Evolutionary conservation across 306 rosid species (phyloP).

Genomic region (Medicago arabica): DNA sequence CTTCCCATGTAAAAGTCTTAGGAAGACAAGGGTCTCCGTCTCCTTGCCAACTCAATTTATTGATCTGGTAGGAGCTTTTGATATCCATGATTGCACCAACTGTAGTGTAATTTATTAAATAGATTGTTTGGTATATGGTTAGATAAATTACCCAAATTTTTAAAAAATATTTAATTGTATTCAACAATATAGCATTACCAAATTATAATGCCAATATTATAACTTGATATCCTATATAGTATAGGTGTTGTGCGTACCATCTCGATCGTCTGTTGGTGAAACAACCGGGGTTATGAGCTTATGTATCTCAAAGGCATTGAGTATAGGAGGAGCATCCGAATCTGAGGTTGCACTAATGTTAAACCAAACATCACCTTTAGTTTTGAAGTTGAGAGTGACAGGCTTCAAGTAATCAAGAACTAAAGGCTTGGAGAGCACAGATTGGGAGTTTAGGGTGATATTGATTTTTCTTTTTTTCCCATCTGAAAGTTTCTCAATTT

Average conservation of each 20-base stretch:
- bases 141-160: too few relatives aligned
- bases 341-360: conserved; percentile 6
- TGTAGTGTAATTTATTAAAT: neutral
- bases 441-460: conserved; percentile 38
- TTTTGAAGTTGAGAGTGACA: neutral
- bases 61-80: conserved; percentile 15
- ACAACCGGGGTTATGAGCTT: neutral
- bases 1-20: conserved; percentile 40
- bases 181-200: too few relatives aligned
- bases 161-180: too few relatives aligned
- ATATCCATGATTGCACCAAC: conserved; percentile 32
- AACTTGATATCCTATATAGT: too few relatives aligned
- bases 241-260: neutral
- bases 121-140: too few relatives aligned
- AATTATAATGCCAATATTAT: too few relatives aligned
- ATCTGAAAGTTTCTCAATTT: conserved; percentile 41
- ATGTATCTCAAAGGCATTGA: conserved; percentile 58
- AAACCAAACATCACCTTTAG: neutral
- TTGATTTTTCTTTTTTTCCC: conserved; percentile 45
- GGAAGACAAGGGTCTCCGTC: conserved; percentile 64
- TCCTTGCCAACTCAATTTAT: conserved; percentile 50
- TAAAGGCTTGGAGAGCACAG: conserved; percentile 1
- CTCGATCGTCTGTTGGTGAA: conserved; percentile 17
- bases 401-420: conserved; percentile 48
- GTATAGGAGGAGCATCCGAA: conserved; percentile 56